Conservation (phyloP, 2,329 filamentous ascomycete species). For the Sporothrix inflata region DNA sequence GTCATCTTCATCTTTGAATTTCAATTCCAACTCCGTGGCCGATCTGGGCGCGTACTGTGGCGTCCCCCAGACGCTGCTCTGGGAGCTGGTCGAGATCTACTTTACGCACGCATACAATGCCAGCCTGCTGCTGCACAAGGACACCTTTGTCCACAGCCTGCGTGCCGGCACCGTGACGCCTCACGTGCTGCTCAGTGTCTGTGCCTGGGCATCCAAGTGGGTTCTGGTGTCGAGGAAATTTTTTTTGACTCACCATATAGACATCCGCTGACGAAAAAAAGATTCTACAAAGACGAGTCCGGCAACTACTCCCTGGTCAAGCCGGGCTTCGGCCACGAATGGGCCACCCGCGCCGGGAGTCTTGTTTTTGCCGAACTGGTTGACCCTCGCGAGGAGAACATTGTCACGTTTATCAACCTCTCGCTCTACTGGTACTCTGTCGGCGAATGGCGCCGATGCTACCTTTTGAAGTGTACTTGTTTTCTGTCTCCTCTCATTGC, state of each 20-base stretch:
- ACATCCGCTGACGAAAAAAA: not conserved
- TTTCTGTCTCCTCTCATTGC: conserved; percentile 1
- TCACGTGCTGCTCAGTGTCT: not conserved
- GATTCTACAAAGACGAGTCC: not conserved
- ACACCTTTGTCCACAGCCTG: conserved; percentile 2
- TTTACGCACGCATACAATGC: conserved; percentile 2
- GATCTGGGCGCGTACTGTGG: not conserved
- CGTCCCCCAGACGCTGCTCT: not conserved
- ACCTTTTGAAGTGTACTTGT: not conserved
- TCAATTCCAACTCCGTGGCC: not conserved
- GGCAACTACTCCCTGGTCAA: conserved; percentile 7
- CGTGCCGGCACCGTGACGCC: conserved; percentile 2
- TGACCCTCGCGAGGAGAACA: not conserved
- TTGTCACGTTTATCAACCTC: conserved; percentile 11
- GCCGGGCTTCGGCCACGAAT: conserved; percentile 11
- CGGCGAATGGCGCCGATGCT: conserved; percentile 8
- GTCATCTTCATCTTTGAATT: not conserved
- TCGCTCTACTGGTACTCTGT: conserved; percentile 14
- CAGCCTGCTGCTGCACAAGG: conserved; percentile 10
- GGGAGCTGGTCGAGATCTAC: not conserved
- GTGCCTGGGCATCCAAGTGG: conserved; percentile 9
- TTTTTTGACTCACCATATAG: not conserved
- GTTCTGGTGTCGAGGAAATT: not conserved
- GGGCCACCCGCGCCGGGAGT: conserved; percentile 2
- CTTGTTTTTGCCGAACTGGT: conserved; percentile 9